Evolutionary conservation across 75 land plant genomes (phyloP).

Genomic region (Cryptomeria japonica): DNA sequence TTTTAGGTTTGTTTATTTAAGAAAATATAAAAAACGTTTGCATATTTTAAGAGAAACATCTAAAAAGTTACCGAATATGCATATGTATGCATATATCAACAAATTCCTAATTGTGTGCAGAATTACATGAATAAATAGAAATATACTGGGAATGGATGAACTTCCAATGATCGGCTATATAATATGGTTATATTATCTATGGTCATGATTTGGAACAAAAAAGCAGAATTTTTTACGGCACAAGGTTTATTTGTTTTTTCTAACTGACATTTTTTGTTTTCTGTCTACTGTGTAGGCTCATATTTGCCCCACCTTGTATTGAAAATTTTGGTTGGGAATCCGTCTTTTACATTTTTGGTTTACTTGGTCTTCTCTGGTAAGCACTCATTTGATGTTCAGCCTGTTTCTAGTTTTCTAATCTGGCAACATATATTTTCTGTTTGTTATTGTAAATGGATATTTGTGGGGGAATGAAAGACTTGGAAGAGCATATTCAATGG

Average conservation of each 20-base stretch:
- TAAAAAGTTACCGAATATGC: neutral
- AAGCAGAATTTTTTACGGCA: neutral
- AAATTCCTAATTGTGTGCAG: neutral
- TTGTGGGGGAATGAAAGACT: neutral
- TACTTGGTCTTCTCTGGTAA: constrained; percentile 85
- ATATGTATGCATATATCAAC: neutral
- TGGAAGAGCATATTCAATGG: constrained; percentile 3
- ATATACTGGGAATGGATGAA: neutral
- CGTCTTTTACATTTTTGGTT: constrained; percentile 92
- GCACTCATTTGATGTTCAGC: constrained; percentile 12
- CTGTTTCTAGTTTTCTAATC: neutral
- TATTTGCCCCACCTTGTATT: constrained; percentile 85
- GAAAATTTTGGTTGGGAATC: constrained; percentile 92
- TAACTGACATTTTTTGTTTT: constrained; percentile 7
- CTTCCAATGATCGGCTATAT: neutral
- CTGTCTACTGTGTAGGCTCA: constrained; percentile 58
- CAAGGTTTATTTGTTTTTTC: neutral
- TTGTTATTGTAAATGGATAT: neutral
- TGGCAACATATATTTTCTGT: neutral
- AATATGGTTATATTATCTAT: neutral
- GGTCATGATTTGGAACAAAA: neutral
- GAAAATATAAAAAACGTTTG: neutral
- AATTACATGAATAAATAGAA: neutral
- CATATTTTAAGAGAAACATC: neutral
- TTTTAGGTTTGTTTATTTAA: neutral